These are phyloP conservation scores for Bothia castanella DNA, from an alignment of 1,284 basidiomycete species.

Conservation along the genomic window DNA sequence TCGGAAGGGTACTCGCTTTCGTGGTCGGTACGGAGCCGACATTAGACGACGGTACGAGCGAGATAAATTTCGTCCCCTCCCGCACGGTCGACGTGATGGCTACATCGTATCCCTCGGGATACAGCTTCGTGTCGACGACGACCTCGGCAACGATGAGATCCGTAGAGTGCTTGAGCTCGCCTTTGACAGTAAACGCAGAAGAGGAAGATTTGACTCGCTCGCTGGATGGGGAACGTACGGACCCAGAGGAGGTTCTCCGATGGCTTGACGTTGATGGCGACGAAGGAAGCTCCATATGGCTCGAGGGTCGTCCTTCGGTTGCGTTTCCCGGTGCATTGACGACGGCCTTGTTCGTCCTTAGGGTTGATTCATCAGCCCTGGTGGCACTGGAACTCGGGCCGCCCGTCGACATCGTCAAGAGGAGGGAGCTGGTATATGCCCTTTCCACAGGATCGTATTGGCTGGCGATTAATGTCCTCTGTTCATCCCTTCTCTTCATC, in stretches of 20 bases:
- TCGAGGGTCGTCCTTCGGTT: slow-evolving; percentile 14
- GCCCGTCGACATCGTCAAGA: slow-evolving; percentile 33
- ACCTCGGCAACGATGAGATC: slow-evolving; percentile 70
- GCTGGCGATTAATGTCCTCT: slow-evolving; percentile 49
- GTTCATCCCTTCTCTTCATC: slow-evolving; percentile 54
- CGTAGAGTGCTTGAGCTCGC: slow-evolving; percentile 50
- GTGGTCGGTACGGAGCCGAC: not conserved
- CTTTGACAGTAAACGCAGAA: slow-evolving; percentile 58
- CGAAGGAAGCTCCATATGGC: slow-evolving; percentile 14
- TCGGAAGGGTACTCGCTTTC: slow-evolving; percentile 40
- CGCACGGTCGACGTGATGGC: slow-evolving; percentile 45
- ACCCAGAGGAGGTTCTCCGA: slow-evolving; percentile 21
- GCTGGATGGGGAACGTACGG: slow-evolving; percentile 19
- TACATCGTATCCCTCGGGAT: slow-evolving; percentile 66
- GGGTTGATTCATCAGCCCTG: slow-evolving; percentile 23
- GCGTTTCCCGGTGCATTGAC: slow-evolving; percentile 1
- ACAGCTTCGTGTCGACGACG: slow-evolving; percentile 72
- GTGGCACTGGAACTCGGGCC: slow-evolving; percentile 1
- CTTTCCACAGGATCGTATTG: slow-evolving; percentile 47
- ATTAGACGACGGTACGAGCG: slow-evolving; percentile 20
- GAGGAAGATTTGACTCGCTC: slow-evolving; percentile 27
- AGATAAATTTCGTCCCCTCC: slow-evolving; percentile 33
- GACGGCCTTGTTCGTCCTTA: slow-evolving; percentile 13
- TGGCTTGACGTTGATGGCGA: slow-evolving; percentile 12
- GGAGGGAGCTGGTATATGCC: slow-evolving; percentile 48